Base-by-base conservation (phyloP, 805 yeast species). In the Metschnikowia gelsemii region DNA sequence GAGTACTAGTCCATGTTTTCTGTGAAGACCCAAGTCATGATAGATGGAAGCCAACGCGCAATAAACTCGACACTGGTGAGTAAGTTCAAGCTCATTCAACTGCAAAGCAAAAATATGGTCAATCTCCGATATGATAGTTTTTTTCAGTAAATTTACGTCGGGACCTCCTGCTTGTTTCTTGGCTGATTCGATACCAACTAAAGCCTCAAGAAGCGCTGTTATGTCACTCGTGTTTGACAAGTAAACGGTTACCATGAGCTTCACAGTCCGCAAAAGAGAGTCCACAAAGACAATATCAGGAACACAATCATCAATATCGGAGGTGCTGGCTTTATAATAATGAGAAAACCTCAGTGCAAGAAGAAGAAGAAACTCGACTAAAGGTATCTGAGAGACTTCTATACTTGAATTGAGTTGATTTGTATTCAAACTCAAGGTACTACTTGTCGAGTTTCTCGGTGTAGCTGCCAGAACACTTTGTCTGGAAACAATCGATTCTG, bases 261-360 rank as follows among this genome's bases (percentile, higher is more conserved):
- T 79, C 17, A 82, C 64, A 38, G 73, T 76, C 45, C 96, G 71
- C 23, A 89, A 50, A 2, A 85, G 67, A 2, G 83, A 72, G 49
- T 88, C 96, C 31, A 84, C 79, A 49, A 80, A 85, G 0, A 89
- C 89, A 1, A 84, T 62, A 45, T 82, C 91, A 0, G 98, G 97
- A 0, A 84, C 90, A 49, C 77, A 78, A 49, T 91, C 96, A 42
- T 81, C 87, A 7, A 74, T 70, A 42, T 76, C 80, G 28, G 68
- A 58, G 4, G 78, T 67, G 27, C 91, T 80, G 28, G 56, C 32
- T 26, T 65, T 64, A 45, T 66, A 69, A 42, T 41, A 62, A 23
- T 51, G 54, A 13, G 63, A 50, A 2, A 58, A 59, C 35, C 59
- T 65, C 24, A 49, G 40, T 9, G 61, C 52, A 11, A 69, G 49